phyloP scores from a whole-genome alignment of 2,329 filamentous ascomycete species.

The Ceratocystis harringtonii region DNA sequence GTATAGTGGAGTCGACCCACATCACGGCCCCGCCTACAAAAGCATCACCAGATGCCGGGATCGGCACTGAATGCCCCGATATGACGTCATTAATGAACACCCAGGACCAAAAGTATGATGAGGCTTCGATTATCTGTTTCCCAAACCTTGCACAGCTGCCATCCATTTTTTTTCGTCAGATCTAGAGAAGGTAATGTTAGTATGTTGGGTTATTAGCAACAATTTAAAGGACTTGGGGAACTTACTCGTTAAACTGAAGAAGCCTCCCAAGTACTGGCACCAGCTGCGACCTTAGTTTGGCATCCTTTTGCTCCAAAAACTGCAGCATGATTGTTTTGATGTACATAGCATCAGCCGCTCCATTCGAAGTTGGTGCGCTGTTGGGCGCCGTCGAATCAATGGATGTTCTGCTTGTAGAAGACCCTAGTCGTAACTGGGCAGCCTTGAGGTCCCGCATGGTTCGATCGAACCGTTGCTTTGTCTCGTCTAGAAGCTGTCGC shows the following conservation, averaged over 20 bases:
- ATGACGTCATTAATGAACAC: background rate
- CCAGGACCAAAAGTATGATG: background rate
- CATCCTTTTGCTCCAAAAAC: slow-evolving; percentile 69
- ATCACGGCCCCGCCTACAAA: slow-evolving; percentile 1
- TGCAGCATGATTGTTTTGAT: slow-evolving; percentile 69
- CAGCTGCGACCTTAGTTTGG: slow-evolving; percentile 57
- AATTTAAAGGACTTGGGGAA: slow-evolving; percentile 17
- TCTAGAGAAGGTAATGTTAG: slow-evolving; percentile 17
- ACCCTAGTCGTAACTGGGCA: slow-evolving; percentile 33
- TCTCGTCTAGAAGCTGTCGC: slow-evolving; percentile 62
- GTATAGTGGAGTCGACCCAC: slow-evolving; percentile 9
- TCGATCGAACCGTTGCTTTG: slow-evolving; percentile 62
- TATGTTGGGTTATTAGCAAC: slow-evolving; percentile 18
- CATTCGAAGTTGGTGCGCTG: slow-evolving; percentile 19
- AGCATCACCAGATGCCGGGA: background rate
- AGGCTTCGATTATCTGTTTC: slow-evolving; percentile 12
- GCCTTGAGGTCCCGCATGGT: slow-evolving; percentile 50
- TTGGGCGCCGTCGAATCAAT: slow-evolving; percentile 29
- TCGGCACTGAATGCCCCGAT: background rate
- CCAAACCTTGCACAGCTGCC: slow-evolving; percentile 21
- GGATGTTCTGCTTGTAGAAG: slow-evolving; percentile 28
- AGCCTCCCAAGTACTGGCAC: slow-evolving; percentile 65
- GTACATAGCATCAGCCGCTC: slow-evolving; percentile 42
- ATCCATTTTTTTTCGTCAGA: slow-evolving; percentile 22
- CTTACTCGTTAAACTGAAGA: slow-evolving; percentile 61